Conservation (phyloP, 164 flowering plant species). For the Protea cynaroides region DNA sequence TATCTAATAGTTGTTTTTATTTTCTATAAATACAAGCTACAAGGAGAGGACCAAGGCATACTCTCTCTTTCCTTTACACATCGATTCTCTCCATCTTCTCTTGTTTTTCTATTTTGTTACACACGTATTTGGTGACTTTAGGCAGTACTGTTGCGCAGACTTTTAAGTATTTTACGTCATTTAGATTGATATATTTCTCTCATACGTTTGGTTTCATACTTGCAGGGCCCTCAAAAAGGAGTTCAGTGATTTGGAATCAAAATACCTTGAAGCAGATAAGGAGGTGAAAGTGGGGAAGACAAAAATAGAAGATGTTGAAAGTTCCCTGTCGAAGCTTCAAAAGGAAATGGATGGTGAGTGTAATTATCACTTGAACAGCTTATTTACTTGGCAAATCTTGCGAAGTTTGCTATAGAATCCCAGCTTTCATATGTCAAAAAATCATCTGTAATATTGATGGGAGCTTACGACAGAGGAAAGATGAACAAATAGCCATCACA, state of each 20-base stretch:
- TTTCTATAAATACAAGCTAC: too few species aligned
- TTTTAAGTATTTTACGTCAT: neutral
- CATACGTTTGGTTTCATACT: neutral
- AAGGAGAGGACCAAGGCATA: too few species aligned
- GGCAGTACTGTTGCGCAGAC: neutral
- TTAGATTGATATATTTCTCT: neutral
- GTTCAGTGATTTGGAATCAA: constrained; percentile 68
- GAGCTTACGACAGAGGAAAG: too few species aligned
- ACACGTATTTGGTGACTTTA: neutral
- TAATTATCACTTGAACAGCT: neutral
- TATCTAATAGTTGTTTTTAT: too few species aligned
- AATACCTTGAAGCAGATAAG: constrained; percentile 80
- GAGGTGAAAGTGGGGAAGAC: constrained; percentile 72
- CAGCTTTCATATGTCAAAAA: too few species aligned
- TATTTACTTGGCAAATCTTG: too few species aligned
- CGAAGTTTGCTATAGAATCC: too few species aligned
- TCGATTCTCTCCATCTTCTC: too few species aligned
- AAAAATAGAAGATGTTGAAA: constrained; percentile 69
- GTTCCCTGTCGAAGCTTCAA: constrained; percentile 47
- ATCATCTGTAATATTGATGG: too few species aligned
- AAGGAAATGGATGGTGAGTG: constrained; percentile 80
- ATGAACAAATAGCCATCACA: too few species aligned
- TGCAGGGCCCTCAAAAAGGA: constrained; percentile 54
- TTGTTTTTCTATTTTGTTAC: too few species aligned
- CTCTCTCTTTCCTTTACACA: too few species aligned